Base-by-base conservation (phyloP, 768 basidiomycete genomes). In the Infundibulicybe gibba region DNA sequence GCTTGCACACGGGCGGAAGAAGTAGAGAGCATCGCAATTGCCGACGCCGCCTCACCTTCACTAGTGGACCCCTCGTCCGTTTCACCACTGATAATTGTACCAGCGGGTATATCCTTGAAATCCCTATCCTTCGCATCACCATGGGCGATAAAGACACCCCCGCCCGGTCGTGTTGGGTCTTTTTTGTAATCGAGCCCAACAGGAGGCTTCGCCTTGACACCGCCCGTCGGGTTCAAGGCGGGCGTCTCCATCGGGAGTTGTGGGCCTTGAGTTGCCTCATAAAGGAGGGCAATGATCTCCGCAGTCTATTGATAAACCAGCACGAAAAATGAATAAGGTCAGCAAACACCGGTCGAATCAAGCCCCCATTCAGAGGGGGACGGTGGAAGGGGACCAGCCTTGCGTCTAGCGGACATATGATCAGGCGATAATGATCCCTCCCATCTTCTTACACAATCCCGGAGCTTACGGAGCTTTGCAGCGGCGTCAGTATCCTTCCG, bases 381-480 rank as follows among this genome's bases (percentile, higher is more conserved):
- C 53, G 56, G 56, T 42, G 49, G 59, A 64, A 49, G 47, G 44
- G 53, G 53, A 67, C 76, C 54, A 51, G 74, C 91, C 85, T 95
- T 95, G 53, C 93, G 83, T 67, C 93, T 80, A 15, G 89, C 85
- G 35, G 89, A 91, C 91, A 94, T 94, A 67, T 97, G 94, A 54
- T 97, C 94, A 41, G 89, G 86, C 49, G 87, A 89, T 49, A 94
- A 77, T 0, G 88, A 79, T 45, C 74, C 79, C 64, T 95, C 94
- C 93, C 94, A 97, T 49, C 86, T 74, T 49, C 84, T 75, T 12
- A 94, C 85, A 46, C 86, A 89, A 61, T 95, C 92, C 17, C 87
- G 83, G 44, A 97, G 68, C 62, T 86, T 84, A 55, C 79, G 81
- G 45, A 97, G 72, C 54, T 87, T 87, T 14, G 72, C 72, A 46